These are phyloP conservation scores for Emergomyces africanus DNA, from an alignment of 2,329 filamentous ascomycete species.

Conservation along the genomic window DNA sequence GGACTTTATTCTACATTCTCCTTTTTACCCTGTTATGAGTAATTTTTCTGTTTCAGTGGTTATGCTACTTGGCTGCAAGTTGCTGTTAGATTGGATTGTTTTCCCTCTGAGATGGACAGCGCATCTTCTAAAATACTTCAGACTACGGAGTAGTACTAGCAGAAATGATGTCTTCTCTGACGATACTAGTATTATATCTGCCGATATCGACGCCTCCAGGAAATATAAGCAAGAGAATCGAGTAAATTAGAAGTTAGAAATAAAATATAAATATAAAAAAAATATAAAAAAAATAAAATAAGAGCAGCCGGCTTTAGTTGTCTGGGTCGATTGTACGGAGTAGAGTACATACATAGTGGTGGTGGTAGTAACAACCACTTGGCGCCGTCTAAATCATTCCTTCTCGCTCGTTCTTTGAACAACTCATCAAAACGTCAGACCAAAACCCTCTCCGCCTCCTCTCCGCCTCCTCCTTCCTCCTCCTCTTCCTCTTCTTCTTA, in stretches of 20 bases:
- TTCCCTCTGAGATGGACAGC: not conserved
- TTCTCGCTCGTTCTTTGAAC: not conserved
- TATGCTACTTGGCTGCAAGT: not conserved
- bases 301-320: no score
- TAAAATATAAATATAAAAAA: not conserved
- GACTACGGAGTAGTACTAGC: no score
- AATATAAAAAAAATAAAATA: no score
- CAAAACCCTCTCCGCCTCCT: not conserved
- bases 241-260: not conserved
- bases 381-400: not conserved
- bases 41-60: not conserved
- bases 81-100: not conserved
- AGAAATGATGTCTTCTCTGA: no score
- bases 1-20: no score
- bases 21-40: not conserved
- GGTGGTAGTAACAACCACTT: not conserved
- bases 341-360: no score
- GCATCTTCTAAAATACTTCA: not conserved
- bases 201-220: no score
- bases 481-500: not conserved
- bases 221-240: no score
- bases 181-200: no score
- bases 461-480: conserved; percentile 4
- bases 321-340: no score
- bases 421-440: not conserved